phyloP scores from a whole-genome alignment of 805 yeast genomes.

The Jamesozyma gamospora region DNA sequence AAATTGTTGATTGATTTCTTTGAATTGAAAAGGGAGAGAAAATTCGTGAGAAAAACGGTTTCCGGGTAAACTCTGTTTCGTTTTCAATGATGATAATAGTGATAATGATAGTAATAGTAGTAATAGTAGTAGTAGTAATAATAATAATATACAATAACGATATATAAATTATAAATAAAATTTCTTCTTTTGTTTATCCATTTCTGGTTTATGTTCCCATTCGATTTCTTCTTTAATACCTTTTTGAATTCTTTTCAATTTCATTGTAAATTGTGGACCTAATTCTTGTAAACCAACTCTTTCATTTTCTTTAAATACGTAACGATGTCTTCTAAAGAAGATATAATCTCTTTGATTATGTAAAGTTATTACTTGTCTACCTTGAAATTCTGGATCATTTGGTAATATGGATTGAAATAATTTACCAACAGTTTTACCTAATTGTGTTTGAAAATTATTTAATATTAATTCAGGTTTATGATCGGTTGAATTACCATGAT shows the following conservation, averaged over 20 bases:
- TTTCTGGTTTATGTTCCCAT: slow-evolving; percentile 93
- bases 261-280: slow-evolving; percentile 93
- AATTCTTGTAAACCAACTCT: slow-evolving; percentile 90
- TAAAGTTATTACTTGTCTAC: slow-evolving; percentile 89
- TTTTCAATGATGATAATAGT: too few species aligned
- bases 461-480: slow-evolving; percentile 88
- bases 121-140: too few species aligned
- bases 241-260: slow-evolving; percentile 77
- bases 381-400: slow-evolving; percentile 84
- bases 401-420: slow-evolving; percentile 90
- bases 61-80: too few species aligned
- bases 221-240: slow-evolving; percentile 88
- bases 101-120: too few species aligned
- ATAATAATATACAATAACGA: too few species aligned
- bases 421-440: slow-evolving; percentile 89
- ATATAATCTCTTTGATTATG: slow-evolving; percentile 95
- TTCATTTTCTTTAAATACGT: slow-evolving; percentile 79
- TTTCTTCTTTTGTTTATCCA: slow-evolving; percentile 94
- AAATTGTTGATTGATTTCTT: too few species aligned
- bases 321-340: slow-evolving; percentile 91
- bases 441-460: slow-evolving; percentile 84
- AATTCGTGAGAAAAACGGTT: too few species aligned
- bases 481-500: slow-evolving; percentile 85
- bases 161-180: slow-evolving; percentile 58
- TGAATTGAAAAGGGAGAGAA: too few species aligned